Evolutionary conservation across 2,329 filamentous ascomycete genomes (phyloP).

Genomic region (Alternaria tenuissima): DNA sequence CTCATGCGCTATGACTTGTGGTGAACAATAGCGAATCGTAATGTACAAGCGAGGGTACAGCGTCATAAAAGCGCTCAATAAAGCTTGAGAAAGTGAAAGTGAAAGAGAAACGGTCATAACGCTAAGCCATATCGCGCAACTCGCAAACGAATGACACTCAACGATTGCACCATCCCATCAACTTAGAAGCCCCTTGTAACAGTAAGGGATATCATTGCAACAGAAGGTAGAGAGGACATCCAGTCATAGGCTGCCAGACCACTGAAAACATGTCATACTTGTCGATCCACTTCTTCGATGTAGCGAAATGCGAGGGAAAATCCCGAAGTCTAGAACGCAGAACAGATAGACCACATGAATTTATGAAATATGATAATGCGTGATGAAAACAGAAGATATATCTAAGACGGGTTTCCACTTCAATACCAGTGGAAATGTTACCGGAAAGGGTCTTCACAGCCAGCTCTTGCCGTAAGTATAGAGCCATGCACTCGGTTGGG

Average conservation of each 20-base stretch:
- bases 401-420: neutral
- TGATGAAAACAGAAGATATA: neutral
- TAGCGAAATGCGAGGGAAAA: neutral
- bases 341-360: neutral
- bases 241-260: neutral
- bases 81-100: neutral
- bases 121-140: neutral
- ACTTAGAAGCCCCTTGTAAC: neutral
- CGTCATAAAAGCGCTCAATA: neutral
- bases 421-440: neutral
- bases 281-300: neutral
- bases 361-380: too few species aligned
- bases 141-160: neutral
- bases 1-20: neutral
- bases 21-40: neutral
- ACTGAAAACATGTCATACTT: neutral
- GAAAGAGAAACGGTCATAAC: neutral
- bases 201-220: fast-evolving
- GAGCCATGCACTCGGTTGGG: neutral
- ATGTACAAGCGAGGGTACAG: neutral
- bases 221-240: neutral
- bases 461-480: neutral
- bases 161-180: neutral
- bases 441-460: neutral
- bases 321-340: neutral